phyloP scores from a whole-genome alignment of 1,139 yeast species.

The Kodamaea fungicola region DNA sequence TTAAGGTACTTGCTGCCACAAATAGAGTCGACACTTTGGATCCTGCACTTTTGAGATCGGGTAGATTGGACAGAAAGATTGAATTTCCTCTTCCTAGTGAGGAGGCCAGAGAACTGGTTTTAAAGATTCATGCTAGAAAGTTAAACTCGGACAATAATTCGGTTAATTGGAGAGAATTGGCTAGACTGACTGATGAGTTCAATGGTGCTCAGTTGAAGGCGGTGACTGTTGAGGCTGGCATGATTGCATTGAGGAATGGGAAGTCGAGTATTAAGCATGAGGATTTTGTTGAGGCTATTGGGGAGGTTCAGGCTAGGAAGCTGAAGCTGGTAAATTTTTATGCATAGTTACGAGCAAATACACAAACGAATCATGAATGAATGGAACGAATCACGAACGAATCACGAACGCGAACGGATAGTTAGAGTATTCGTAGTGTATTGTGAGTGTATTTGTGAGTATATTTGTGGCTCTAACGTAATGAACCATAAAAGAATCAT shows the following conservation, averaged over 20 bases:
- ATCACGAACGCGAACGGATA: no score
- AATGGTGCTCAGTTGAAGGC: slow-evolving; percentile 98
- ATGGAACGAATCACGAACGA: no score
- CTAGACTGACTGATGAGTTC: slow-evolving; percentile 96
- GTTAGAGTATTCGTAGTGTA: no score
- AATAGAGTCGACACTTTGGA: slow-evolving; percentile 97
- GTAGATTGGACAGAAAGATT: slow-evolving; percentile 94
- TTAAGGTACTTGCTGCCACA: slow-evolving; percentile 96
- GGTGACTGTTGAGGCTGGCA: slow-evolving; percentile 98
- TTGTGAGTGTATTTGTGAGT: no score
- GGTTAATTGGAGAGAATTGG: slow-evolving; percentile 96
- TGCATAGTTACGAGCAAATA: no score
- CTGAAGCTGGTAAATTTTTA: slow-evolving; percentile 92
- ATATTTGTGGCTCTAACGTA: no score
- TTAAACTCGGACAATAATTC: slow-evolving; percentile 85
- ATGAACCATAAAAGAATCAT: no score
- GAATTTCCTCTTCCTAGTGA: slow-evolving; percentile 97
- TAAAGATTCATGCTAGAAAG: slow-evolving; percentile 95
- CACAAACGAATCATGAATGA: no score
- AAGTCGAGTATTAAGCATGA: slow-evolving; percentile 91
- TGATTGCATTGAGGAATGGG: slow-evolving; percentile 97
- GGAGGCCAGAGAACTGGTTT: slow-evolving; percentile 93
- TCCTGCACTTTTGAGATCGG: slow-evolving; percentile 95
- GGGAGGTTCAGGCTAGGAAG: slow-evolving; percentile 98
- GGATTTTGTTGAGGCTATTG: slow-evolving; percentile 96